These are phyloP conservation scores for Pichia norvegensis DNA, from an alignment of 1,139 yeast species.

Conservation along the genomic window DNA sequence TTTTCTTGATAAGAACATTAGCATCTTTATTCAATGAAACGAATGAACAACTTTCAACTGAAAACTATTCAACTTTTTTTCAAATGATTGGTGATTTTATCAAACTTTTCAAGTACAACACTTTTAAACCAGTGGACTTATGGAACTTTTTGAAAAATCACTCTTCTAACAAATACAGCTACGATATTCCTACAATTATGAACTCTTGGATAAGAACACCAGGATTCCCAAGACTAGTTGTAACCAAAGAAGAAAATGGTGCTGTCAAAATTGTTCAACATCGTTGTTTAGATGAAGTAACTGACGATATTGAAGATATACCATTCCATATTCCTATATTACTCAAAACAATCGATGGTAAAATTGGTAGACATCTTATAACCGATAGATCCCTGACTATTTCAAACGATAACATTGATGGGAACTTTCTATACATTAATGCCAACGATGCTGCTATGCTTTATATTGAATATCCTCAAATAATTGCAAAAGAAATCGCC, in stretches of 20 bases:
- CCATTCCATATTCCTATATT: conserved; percentile 50
- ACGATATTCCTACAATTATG: conserved; percentile 37
- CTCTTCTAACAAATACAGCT: conserved; percentile 19
- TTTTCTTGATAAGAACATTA: conserved; percentile 50
- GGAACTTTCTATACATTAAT: conserved; percentile 35
- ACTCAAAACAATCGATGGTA: conserved; percentile 33
- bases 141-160: conserved; percentile 36
- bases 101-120: conserved; percentile 29
- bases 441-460: conserved; percentile 37
- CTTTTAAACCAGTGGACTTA: conserved; percentile 48
- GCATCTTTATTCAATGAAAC: conserved; percentile 35
- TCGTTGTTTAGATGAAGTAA: conserved; percentile 33
- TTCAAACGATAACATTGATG: conserved; percentile 21
- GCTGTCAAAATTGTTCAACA: conserved; percentile 41
- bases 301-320: conserved; percentile 35
- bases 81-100: conserved; percentile 39
- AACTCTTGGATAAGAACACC: conserved; percentile 54
- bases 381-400: conserved; percentile 41
- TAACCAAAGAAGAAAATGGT: conserved; percentile 28
- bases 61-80: conserved; percentile 32
- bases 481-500: conserved; percentile 16
- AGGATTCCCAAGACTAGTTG: conserved; percentile 50
- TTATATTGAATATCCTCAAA: conserved; percentile 21
- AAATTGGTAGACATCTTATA: conserved; percentile 36
- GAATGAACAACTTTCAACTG: conserved; percentile 20